Evolutionary conservation across 2,329 filamentous ascomycete species (phyloP).

Genomic region (Arthrinium puccinioides): DNA sequence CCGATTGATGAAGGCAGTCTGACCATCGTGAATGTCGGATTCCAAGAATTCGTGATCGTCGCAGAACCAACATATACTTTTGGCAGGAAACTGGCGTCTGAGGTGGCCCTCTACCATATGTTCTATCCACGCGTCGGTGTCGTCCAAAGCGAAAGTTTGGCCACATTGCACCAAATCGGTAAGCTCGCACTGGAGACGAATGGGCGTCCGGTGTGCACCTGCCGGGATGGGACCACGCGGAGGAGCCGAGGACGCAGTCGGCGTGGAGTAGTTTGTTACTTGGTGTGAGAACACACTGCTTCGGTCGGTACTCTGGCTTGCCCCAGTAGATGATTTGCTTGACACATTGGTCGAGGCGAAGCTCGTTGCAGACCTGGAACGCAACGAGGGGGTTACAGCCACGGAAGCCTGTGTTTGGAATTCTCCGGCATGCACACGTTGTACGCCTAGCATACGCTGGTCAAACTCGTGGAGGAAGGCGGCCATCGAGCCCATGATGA

Average conservation of each 20-base stretch:
- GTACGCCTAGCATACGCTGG: no score
- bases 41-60: constrained; percentile 24
- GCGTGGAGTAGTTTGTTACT: background rate
- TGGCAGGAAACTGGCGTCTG: constrained; percentile 22
- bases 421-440: no score
- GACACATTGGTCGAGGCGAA: no score
- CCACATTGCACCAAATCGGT: constrained; percentile 26
- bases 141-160: constrained; percentile 26
- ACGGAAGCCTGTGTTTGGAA: no score
- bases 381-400: no score
- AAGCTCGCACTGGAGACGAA: constrained; percentile 40
- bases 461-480: no score
- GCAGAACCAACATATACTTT: constrained; percentile 45
- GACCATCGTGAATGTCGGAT: constrained; percentile 3
- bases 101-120: constrained; percentile 36
- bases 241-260: background rate
- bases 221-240: background rate
- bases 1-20: constrained; percentile 24
- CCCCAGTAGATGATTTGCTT: no score
- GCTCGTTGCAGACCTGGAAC: no score
- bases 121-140: constrained; percentile 34
- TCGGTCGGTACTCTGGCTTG: background rate
- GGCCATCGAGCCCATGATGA: no score
- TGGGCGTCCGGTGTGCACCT: background rate
- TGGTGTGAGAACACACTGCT: background rate